Percentiles rank a stretch among this genome's conserved stretches.
These are phyloP conservation scores for Yarrowia porcina DNA, from an alignment of 805 yeast species.

Conservation along the genomic window DNA sequence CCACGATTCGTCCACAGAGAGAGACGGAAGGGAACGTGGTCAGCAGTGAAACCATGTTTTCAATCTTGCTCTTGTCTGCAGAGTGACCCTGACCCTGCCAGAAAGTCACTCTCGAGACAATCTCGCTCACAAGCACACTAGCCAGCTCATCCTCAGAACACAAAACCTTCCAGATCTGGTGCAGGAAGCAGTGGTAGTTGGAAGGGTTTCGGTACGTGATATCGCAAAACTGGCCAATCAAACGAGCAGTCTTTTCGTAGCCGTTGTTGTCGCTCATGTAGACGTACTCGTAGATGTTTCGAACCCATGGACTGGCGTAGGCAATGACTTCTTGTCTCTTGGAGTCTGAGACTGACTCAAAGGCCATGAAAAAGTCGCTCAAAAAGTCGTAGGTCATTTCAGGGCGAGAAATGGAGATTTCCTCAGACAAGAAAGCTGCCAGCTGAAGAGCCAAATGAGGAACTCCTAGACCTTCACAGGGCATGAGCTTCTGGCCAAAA, in stretches of 20 bases:
- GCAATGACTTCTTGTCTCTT: constrained; percentile 43
- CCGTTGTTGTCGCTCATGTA: constrained; percentile 50
- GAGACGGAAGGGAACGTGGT: constrained; percentile 67
- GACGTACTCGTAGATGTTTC: constrained; percentile 58
- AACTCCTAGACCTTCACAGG: constrained; percentile 58
- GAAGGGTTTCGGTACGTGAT: constrained; percentile 51
- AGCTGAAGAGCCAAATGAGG: constrained; percentile 66
- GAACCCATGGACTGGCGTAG: constrained; percentile 71
- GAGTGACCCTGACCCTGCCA: constrained; percentile 66
- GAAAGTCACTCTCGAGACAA: constrained; percentile 69
- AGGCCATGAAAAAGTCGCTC: constrained; percentile 50
- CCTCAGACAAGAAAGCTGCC: constrained; percentile 53
- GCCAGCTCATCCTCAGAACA: constrained; percentile 60
- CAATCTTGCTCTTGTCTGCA: constrained; percentile 41
- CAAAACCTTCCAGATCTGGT: constrained; percentile 64
- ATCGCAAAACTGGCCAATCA: constrained; percentile 60
- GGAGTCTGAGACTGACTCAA: constrained; percentile 37
- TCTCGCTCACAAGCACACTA: constrained; percentile 63
- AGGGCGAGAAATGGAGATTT: constrained; percentile 57
- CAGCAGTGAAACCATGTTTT: constrained; percentile 57
- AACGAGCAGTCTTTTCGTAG: constrained; percentile 54
- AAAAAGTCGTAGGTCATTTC: constrained; percentile 57
- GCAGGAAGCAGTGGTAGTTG: constrained; percentile 52
- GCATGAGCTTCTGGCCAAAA: constrained; percentile 54
- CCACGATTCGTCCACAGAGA: constrained; percentile 61